Base-by-base conservation (phyloP, 139 green algal genomes). In the Coelastrella sp. region DNA sequence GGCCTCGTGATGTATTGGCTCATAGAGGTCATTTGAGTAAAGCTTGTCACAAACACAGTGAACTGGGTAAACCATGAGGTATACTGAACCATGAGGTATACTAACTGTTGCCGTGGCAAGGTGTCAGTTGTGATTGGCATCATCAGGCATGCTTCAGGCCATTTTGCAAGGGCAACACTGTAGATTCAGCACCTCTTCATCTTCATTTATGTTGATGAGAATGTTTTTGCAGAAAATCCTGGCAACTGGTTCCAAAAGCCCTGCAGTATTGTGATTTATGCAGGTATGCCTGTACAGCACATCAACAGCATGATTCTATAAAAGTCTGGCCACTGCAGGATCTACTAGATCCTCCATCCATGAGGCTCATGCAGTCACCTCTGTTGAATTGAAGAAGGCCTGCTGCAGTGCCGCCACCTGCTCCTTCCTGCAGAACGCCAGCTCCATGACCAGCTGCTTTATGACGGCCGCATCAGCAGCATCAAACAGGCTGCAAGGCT, bases 401-500 rank as follows among this genome's bases (percentile, higher is more conserved):
- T 82, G 70, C 49, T 89, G 84, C 84, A 89, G 25, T 8, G 72
- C 22, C 6, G 10, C 84, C 70, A 82, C 59, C 70, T 89, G 70
- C 56, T 89, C 59, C 35, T n/a, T 20, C 70, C 58, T 79, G 70
- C 74, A 85, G 74, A 76, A 85, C 0, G 74, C 86, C 56, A 76
- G 58, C 63, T 84, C 86, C 86, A 84, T 24, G 57, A 78, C n/a
- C 74, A 85, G 7, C 86, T 85, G 74, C 27, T 89, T 82, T 0
- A 90, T 61, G 22, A 14, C 10, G 11, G 25, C 11, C 8, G 17
- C 59, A n/a, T 90, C 86, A 8, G 24, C 86, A 7, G 22, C 58
- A 58, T 90, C 86, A 84, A 90, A 84, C 74, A 90, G 58, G 74
- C 86, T 84, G 75, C 86, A 90, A 74, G 86, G 74, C 8, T 14